A percentile compares a stretch with the other conserved stretches of the same genome.
Evolutionary conservation across 345 rosid species (phyloP).

Genomic region (Aegle marmelos): DNA sequence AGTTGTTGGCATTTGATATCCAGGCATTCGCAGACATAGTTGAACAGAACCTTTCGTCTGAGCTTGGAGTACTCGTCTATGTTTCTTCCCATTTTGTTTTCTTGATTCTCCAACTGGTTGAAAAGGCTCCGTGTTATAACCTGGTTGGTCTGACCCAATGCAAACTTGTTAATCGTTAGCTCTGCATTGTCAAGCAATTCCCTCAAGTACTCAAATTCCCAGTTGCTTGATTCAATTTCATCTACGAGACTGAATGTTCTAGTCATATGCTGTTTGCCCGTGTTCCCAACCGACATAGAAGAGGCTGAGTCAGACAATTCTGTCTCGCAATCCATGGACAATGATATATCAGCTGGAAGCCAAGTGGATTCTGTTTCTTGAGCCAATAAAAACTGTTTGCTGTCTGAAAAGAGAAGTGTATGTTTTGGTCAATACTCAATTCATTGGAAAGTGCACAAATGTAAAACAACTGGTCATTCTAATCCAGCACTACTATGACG

Average conservation of each 20-base stretch:
- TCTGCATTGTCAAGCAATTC: conserved; percentile 43
- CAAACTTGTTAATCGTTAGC: conserved; percentile 38
- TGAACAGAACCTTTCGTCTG: conserved; percentile 53
- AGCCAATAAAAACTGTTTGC: conserved; percentile 12
- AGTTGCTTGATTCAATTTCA: conserved; percentile 26
- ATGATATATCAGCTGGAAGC: conserved; percentile 16
- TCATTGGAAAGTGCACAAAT: not conserved
- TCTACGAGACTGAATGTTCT: conserved; percentile 25
- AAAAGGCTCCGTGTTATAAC: conserved; percentile 41
- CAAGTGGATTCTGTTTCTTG: conserved; percentile 20
- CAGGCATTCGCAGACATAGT: conserved; percentile 50
- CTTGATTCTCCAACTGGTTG: conserved; percentile 44
- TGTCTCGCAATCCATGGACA: conserved; percentile 17
- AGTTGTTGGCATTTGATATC: conserved; percentile 30
- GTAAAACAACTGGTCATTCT: not conserved
- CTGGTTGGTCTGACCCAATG: conserved; percentile 34
- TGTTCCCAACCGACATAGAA: conserved; percentile 32
- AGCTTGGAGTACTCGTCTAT: conserved; percentile 41
- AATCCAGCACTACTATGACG: not conserved
- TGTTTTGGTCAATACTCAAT: not conserved
- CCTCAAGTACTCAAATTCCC: conserved; percentile 63
- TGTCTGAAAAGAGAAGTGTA: conserved; percentile 26
- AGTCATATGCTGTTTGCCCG: conserved; percentile 6
- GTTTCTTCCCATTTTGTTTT: conserved; percentile 18
- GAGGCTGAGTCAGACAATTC: conserved; percentile 42